Percentiles rank a stretch among this genome's conserved stretches.
phyloP scores from a whole-genome alignment of 2,329 filamentous ascomycete genomes.

The Juglanconis sp. region DNA sequence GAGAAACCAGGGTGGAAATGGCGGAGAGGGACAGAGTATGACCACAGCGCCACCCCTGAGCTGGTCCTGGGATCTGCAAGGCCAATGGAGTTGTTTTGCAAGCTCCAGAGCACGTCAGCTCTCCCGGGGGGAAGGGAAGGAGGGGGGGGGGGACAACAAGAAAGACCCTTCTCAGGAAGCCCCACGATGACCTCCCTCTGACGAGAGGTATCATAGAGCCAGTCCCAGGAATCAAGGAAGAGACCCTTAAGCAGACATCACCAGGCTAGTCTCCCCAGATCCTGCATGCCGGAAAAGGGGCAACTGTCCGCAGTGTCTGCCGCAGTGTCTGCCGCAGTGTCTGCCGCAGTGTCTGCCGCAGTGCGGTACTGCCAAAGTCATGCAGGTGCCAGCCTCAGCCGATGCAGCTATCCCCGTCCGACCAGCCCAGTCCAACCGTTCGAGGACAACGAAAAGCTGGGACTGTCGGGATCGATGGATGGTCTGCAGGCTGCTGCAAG shows the following conservation, averaged over 20 bases:
- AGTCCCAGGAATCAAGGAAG: too few species aligned
- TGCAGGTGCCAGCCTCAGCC: background rate
- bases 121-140: background rate
- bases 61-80: slow-evolving; percentile 3
- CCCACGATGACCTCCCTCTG: too few species aligned
- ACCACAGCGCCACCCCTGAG: background rate
- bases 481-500: background rate
- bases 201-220: too few species aligned
- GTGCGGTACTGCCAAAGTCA: background rate
- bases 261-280: too few species aligned
- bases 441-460: background rate
- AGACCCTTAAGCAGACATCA: too few species aligned
- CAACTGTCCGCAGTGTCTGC: background rate
- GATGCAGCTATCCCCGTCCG: background rate
- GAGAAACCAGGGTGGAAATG: background rate
- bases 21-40: background rate
- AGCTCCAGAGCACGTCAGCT: background rate
- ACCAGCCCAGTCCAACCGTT: background rate
- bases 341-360: background rate
- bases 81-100: background rate
- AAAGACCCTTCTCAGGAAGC: too few species aligned
- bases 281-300: too few species aligned
- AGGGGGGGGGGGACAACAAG: too few species aligned
- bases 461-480: background rate
- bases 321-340: too few species aligned